Evolutionary conservation across 768 basidiomycete genomes (phyloP), one percentile per base, ranked within the genome.

Genomic region (Lentinus brumalis): DNA sequence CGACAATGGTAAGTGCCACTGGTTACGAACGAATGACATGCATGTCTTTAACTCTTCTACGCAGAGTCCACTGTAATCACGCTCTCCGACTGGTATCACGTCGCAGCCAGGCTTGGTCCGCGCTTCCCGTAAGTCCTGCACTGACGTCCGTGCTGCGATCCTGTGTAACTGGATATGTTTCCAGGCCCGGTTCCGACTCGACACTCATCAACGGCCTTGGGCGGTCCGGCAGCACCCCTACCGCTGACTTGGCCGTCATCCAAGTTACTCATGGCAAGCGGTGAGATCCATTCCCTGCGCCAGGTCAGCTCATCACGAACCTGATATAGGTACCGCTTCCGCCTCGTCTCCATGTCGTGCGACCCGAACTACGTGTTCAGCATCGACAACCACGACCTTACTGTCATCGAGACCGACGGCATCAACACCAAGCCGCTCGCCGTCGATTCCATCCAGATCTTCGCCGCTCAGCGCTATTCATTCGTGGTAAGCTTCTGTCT

Each of bases 381-480:
- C 16, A 81, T 83, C 57, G 79, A 81, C 42, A 67, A 69, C 2
- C 82, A 83, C 64, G 67, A 69, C 16, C 63, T 83, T 58, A 82
- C 77, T 0, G 62, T 83, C 60, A 82, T 82, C 39, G 82, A 83
- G 67, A 78, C 73, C 1, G 82, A 83, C 47, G 78, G 76, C 2
- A 57, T 74, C 35, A 76, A 74, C 49, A 69, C 74, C n/a, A 54
- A 74, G 35, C 82, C 83, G 0, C 60, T 75, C n/a, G 57, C 56
- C 0, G 77, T 80, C 4, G 77, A 81, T 57, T 64, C 71, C 11
- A 75, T 83, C 50, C 66, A 76, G 3, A 79, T 86, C 31, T 81
- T 76, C 57, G 71, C 73, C 10, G 84, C 75, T 6, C 84, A 86
- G 66, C 78, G 83, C n/a, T 85, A 86, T 67, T 81, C 82, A 0